Evolutionary conservation across 129 eudicot genomes (phyloP), one percentile per base, ranked within the genome.

Genomic region (Deinandra increscens): DNA sequence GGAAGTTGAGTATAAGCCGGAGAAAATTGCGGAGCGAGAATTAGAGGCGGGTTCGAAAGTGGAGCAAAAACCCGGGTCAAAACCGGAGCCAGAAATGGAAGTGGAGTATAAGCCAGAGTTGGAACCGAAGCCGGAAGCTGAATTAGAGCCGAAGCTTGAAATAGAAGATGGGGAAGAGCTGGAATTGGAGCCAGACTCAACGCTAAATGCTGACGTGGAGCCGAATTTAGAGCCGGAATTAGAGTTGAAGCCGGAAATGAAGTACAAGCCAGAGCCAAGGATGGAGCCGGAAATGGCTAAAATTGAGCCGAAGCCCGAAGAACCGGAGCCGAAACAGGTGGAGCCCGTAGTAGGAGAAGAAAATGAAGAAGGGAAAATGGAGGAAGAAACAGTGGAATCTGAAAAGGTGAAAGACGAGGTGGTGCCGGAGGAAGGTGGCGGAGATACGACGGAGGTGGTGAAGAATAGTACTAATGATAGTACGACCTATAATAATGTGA

Each of bases 401-500:
- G 41, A 38, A 41, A 42, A 48, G 9, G 62, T n/a, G 22, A 23
- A 44, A 67, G 38, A 15, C n/a, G n/a, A 26, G 31, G 31, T 3
- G 31, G 31, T 26, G 3, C 31, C 31, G 31, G 31, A 26, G 3
- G 29, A 44, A 5, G 34, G 43, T 14, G 33, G 43, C 19, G 33
- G 31, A 37, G 45, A 37, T 14, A 17, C 12, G 26, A 37, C 71
- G 1, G 64, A 66, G 15, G 73, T 69, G 19, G 82, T 5, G 59
- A 77, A 0, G 64, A 66, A 46, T 79, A 84, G 74, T n/a, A n/a
- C n/a, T n/a, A n/a, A n/a, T n/a, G 80, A 82, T 71, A 85, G 60
- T 5, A 68, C 78, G 1, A 78, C 79, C 3, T 85, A 85, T 20
- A 88, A 88, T 56, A 80, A 79, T 9, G 84, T 83, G 58, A 88